A percentile compares a stretch with the other conserved stretches of the same genome.
Conservation (phyloP, 352 stramenopile genomes). For the Phytophthora sp. region DNA sequence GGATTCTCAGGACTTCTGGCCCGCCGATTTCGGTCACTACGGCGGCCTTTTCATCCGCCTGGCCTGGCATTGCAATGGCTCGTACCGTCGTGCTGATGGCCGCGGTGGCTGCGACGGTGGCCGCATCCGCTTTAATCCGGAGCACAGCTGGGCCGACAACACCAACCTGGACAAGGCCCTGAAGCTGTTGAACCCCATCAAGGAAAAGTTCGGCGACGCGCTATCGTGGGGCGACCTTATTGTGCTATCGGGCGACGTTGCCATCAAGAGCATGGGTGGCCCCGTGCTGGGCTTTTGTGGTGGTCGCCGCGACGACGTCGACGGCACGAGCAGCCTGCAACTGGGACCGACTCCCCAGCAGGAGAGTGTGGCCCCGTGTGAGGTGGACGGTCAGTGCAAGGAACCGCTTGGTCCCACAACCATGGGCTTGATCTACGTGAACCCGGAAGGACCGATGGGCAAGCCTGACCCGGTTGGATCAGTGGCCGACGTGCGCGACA, state of each 20-base stretch:
- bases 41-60: conserved; percentile 87
- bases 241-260: conserved; percentile 89
- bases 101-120: conserved; percentile 36
- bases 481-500: conserved; percentile 90
- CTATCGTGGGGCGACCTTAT: conserved; percentile 95
- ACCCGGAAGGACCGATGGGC: conserved; percentile 62
- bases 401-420: conserved; percentile 61
- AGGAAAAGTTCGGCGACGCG: conserved; percentile 59
- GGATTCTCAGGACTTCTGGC: conserved; percentile 82
- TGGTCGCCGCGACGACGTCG: conserved; percentile 83
- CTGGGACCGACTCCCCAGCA: conserved; percentile 50
- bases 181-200: conserved; percentile 59
- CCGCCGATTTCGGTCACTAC: conserved; percentile 89
- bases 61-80: conserved; percentile 72
- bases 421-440: conserved; percentile 76
- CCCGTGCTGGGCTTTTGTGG: conserved; percentile 91
- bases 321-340: conserved; percentile 62
- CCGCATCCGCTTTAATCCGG: conserved; percentile 51
- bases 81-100: conserved; percentile 39
- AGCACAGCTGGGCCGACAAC: conserved; percentile 53
- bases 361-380: conserved; percentile 50
- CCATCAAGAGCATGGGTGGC: conserved; percentile 93
- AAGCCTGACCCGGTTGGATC: conserved; percentile 89
- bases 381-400: conserved; percentile 55
- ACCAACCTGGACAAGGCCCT: conserved; percentile 72